Base-by-base conservation (phyloP, 345 rosid species). In the Gossypium arboreum region DNA sequence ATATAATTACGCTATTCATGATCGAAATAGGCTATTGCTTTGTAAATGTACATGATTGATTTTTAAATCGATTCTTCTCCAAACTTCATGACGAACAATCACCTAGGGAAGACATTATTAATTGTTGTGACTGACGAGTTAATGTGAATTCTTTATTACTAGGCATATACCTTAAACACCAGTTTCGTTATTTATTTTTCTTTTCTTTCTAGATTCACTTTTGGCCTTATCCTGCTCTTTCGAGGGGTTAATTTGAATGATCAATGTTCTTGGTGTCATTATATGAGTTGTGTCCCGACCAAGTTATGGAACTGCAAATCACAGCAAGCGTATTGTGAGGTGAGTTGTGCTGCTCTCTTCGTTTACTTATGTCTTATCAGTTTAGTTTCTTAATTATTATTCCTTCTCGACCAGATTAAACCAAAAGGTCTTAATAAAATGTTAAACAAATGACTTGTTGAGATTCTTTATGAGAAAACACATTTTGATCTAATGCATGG, bases 221-320 rank as follows among this genome's bases (percentile, higher is more conserved):
- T 73, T 34, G 93, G 94, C 51, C 81, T 91, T 75, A 79, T 92
- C 58, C 77, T 88, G 83, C 91, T 95, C 73, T 83, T 87, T 61
- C 84, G 70, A 60, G 98, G 94, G 18, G 83, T 73, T 47, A 83
- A 91, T 83, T 76, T 91, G 79, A 95, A 89, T 59, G 80, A 89
- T 43, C 83, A 84, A 59, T 95, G 98, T 86, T 84, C 94, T 1
- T 92, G 97, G 98, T 96, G 98, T 76, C 98, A 87, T 82, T 87
- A 90, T 73, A 74, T 93, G 81, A 90, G 88, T 56, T 96, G 99
- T 44, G 78, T 95, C 62, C 97, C 99, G 20, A 87, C 92, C 24
- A 86, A 91, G 0, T 80, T 78, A 47, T 90, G 99, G 97, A 89
- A 81, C 80, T 96, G 99, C 89, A 89, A 85, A 59, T 73, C 87